These are phyloP conservation scores for Auricularia sp. DNA, from an alignment of 768 basidiomycete genomes.

Conservation along the genomic window DNA sequence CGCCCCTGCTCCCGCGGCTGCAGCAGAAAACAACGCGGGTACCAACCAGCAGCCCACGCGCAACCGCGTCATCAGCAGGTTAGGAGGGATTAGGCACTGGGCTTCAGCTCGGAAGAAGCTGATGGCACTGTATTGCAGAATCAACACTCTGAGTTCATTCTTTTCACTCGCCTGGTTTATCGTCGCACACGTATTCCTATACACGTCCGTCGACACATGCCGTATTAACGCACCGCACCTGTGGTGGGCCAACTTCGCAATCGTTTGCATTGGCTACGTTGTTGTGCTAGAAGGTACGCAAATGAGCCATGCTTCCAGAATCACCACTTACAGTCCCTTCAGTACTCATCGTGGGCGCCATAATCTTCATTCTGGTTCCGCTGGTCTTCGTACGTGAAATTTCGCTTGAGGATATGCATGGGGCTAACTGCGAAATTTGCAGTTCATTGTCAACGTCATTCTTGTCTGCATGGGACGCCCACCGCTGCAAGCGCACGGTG, in stretches of 20 bases:
- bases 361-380: slow-evolving; percentile 71
- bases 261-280: slow-evolving; percentile 70
- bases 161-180: slow-evolving; percentile 76
- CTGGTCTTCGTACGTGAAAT: slow-evolving; percentile 56
- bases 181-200: slow-evolving; percentile 68
- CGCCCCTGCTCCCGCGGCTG: neutral
- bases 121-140: slow-evolving; percentile 22
- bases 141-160: slow-evolving; percentile 56
- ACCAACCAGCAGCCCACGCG: neutral
- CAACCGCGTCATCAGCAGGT: neutral
- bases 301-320: neutral
- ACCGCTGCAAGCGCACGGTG: slow-evolving; percentile 60
- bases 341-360: slow-evolving; percentile 60
- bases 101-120: neutral
- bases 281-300: slow-evolving; percentile 41
- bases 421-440: neutral
- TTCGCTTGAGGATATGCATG: neutral
- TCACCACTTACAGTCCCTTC: neutral
- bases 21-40: neutral
- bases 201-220: slow-evolving; percentile 65
- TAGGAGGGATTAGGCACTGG: neutral
- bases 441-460: slow-evolving; percentile 72
- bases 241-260: slow-evolving; percentile 80
- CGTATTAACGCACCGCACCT: slow-evolving; percentile 65
- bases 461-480: slow-evolving; percentile 72